Evolutionary conservation across 1,284 basidiomycete genomes (phyloP), one percentile per base, ranked within the genome.

Genomic region (Tremellales sp.): DNA sequence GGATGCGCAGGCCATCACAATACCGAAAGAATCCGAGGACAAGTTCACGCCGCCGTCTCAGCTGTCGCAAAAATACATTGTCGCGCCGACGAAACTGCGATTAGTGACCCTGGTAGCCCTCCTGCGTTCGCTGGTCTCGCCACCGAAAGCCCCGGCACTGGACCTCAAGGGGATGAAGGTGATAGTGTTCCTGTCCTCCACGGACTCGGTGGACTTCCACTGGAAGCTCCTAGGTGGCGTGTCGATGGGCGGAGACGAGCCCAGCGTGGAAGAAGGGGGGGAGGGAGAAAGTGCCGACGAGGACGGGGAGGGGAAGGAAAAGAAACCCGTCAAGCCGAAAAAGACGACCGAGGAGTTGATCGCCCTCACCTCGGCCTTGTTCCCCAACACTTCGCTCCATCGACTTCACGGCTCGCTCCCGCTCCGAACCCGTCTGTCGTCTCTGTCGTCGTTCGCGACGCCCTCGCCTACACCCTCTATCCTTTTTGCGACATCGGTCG

Each of bases 141-240:
- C 51, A 9, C 40, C 48, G 10, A 75, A 74, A 36, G 57, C 53
- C 5, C 63, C 68, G 32, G 57, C 46, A 14, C 44, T 48, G 5
- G 61, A 65, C 16, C 63, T 60, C 4, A 59, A 60, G 16, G 71
- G 75, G 0, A 70, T 62, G 36, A 77, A 78, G 57, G 83, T 97
- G 36, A 91, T 99, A 44, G 91, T 98, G 5, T 99, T 99, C 72
- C 76, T 98, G 51, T 92, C 86, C 60, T 97, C 92, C 60, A 98
- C 92, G 3, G 93, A 97, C 70, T 90, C 91, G 1, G 95, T 99
- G 27, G 94, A 99, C 70, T 97, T 92, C 66, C 91, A 97, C 68
- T 98, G 89, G 87, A 80, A 80, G 39, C 76, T 97, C n/a, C 74
- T 98, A 0, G 87, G 85, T 1, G 81, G 83, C 1, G 78, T 87